Base-by-base conservation (phyloP, 345 rosid genomes). In the Populus alba region DNA sequence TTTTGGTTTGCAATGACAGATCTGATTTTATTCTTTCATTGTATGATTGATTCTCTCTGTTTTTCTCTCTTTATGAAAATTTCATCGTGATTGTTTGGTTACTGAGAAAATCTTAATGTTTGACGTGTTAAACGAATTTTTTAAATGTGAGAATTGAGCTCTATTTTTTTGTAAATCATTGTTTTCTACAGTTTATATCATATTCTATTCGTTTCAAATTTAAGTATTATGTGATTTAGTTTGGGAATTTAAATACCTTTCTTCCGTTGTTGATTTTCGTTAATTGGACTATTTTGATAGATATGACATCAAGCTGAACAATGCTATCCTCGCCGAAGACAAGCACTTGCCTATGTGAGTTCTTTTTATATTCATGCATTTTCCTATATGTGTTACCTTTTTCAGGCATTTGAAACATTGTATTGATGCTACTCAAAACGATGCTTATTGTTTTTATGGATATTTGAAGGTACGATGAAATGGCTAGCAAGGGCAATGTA, bases 311-410 rank as follows among this genome's bases (percentile, higher is more conserved):
- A 89, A 86, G 88, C 82, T 88, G 85, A 93, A 92, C 94, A 83
- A 95, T 87, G 97, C 98, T 22, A 95, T 95, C 80, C 93, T 96
- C 49, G 98, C 97, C 0, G 99, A 96, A 77, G 97, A 96, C 76
- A 96, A 94, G 87, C 98, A 93, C 81, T 74, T 95, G 68, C 91
- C 97, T 11, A 95, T 95, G 99, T 95, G 85, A 87, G 95, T 51
- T 51, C 23, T 35, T 72, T 76, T 66, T 11, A 23, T 41, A 8
- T 41, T 7, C 38, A 8, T 7, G n/a, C 37, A 73, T 33, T 41
- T 33, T 47, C 11, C 18, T 10, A 10, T 9, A 20, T 11, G 8
- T 16, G 5, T 18, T 8, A 4, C 22, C 39, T 23, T 43, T 35
- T 27, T 16, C 41, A 20, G 20, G 51, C n/a, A 16, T 55, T 13